Conservation (phyloP, 805 yeast species). For the Kuraishia molischiana region DNA sequence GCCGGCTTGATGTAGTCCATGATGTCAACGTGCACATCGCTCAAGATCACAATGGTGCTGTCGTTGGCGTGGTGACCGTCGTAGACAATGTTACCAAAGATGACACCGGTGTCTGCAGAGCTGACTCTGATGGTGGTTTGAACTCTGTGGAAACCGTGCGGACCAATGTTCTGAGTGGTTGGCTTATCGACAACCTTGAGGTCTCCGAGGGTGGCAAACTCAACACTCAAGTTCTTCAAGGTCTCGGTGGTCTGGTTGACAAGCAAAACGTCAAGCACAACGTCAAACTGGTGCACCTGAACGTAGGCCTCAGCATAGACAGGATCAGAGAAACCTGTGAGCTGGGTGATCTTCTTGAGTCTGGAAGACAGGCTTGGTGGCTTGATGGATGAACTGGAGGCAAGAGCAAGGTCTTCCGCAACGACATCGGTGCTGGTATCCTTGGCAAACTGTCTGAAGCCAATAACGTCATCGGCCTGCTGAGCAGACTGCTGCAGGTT, state of each 20-base stretch:
- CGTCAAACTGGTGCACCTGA: slow-evolving; percentile 94
- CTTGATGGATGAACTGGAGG: slow-evolving; percentile 38
- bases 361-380: slow-evolving; percentile 63
- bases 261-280: slow-evolving; percentile 82
- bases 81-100: slow-evolving; percentile 93
- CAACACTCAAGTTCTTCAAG: slow-evolving; percentile 82
- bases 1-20: slow-evolving; percentile 98
- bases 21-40: slow-evolving; percentile 91
- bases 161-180: slow-evolving; percentile 80
- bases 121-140: slow-evolving; percentile 90
- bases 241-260: slow-evolving; percentile 94
- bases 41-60: slow-evolving; percentile 80
- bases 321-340: slow-evolving; percentile 98
- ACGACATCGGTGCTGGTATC: slow-evolving; percentile 32
- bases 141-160: slow-evolving; percentile 92
- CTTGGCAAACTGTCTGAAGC: slow-evolving; percentile 68
- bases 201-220: slow-evolving; percentile 94
- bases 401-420: slow-evolving; percentile 52
- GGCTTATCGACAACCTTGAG: slow-evolving; percentile 91
- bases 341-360: slow-evolving; percentile 78
- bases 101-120: slow-evolving; percentile 96
- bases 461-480: slow-evolving; percentile 69
- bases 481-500: slow-evolving; percentile 55
- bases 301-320: slow-evolving; percentile 97
- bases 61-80: slow-evolving; percentile 94